Percentiles rank a stretch among this genome's conserved stretches.
These are phyloP conservation scores for Penicillium sp. DNA, from an alignment of 2,329 filamentous ascomycete species.

Conservation along the genomic window DNA sequence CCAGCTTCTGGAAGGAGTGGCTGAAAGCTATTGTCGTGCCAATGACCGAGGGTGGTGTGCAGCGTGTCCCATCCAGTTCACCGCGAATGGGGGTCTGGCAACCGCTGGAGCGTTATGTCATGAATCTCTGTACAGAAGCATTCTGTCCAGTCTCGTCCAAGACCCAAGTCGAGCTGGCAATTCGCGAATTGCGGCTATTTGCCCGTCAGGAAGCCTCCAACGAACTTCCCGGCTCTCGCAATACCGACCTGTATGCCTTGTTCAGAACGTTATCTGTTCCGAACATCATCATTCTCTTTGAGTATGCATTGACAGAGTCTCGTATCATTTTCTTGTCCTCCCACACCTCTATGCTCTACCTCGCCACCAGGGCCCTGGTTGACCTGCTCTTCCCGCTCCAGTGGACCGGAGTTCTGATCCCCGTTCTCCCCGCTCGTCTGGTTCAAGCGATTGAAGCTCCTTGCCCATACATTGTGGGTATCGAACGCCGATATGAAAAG, in stretches of 20 bases:
- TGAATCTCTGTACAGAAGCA: constrained; percentile 95
- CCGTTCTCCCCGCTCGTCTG: constrained; percentile 83
- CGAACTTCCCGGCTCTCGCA: constrained; percentile 89
- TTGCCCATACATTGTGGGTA: constrained; percentile 95
- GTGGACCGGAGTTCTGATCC: constrained; percentile 95
- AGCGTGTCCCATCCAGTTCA: constrained; percentile 85
- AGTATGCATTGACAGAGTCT: constrained; percentile 90
- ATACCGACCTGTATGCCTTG: constrained; percentile 88
- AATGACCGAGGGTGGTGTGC: constrained; percentile 86
- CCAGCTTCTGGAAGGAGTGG: constrained; percentile 99
- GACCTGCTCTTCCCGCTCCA: constrained; percentile 88
- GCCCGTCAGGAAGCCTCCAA: constrained; percentile 91
- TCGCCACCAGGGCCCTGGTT: constrained; percentile 85
- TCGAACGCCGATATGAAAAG: constrained; percentile 80
- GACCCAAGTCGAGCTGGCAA: constrained; percentile 90
- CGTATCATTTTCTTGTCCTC: constrained; percentile 96
- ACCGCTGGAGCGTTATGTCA: constrained; percentile 92
- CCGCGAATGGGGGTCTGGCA: constrained; percentile 94
- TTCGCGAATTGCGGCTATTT: constrained; percentile 89
- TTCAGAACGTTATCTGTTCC: constrained; percentile 89
- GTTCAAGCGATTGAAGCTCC: constrained; percentile 91
- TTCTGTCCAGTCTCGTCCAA: constrained; percentile 90
- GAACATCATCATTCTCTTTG: constrained; percentile 90
- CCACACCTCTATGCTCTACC: constrained; percentile 93
- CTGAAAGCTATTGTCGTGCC: constrained; percentile 90